Conservation (phyloP, 2,329 filamentous ascomycete species). For the Xylaria sp. region DNA sequence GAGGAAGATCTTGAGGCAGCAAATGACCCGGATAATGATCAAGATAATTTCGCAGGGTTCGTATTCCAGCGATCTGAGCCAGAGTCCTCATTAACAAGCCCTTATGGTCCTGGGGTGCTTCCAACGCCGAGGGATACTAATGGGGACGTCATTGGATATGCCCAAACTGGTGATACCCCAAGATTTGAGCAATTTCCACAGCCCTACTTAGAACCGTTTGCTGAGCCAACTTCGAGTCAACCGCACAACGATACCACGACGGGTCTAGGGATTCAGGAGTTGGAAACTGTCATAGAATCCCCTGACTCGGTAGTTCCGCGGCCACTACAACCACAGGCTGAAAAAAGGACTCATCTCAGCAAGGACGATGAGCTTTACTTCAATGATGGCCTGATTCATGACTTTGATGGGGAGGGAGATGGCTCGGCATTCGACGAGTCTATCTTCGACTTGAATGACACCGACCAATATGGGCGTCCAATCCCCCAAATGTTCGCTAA, state of each 20-base stretch:
- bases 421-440: constrained; percentile 75
- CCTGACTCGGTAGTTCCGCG: constrained; percentile 34
- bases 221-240: constrained; percentile 27
- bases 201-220: constrained; percentile 14
- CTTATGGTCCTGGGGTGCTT: constrained; percentile 58
- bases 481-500: constrained; percentile 68
- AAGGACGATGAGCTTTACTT: constrained; percentile 75
- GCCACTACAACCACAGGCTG: constrained; percentile 33
- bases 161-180: constrained; percentile 61
- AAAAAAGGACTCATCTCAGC: constrained; percentile 37
- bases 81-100: constrained; percentile 62
- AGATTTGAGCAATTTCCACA: constrained; percentile 42
- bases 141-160: constrained; percentile 68
- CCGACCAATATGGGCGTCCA: constrained; percentile 70
- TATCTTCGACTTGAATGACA: constrained; percentile 76
- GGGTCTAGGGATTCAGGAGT: constrained; percentile 59
- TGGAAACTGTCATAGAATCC: constrained; percentile 42
- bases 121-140: constrained; percentile 66
- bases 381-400: constrained; percentile 70
- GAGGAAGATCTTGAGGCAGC: constrained; percentile 55
- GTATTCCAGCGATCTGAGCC: constrained; percentile 67
- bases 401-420: constrained; percentile 63
- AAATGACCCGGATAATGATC: constrained; percentile 64
- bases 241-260: constrained; percentile 44
- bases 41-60: constrained; percentile 71